Evolutionary conservation across 257 asterid genomes (phyloP).

Genomic region (Orobanche coerulescens): DNA sequence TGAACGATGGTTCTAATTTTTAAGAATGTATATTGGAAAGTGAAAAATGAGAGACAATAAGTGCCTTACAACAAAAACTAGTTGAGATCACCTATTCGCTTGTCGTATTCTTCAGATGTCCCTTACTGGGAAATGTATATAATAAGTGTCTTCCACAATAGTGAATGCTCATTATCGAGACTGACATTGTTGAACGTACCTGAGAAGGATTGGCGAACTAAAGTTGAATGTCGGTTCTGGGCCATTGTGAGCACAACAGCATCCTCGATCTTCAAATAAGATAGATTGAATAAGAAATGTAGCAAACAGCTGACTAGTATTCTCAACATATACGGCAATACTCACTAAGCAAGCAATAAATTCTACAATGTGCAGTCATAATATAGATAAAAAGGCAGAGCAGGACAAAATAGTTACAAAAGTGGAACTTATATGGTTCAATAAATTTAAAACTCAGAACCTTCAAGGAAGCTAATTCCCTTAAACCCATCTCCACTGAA

Average conservation of each 20-base stretch:
- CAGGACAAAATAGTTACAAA: neutral
- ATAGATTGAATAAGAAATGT: conserved; percentile 23
- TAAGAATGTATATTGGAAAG: neutral
- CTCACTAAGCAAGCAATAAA: conserved; percentile 9
- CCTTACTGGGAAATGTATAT: conserved; percentile 1
- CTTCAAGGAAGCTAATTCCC: conserved; percentile 95
- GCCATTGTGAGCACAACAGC: conserved; percentile 78
- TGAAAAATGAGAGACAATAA: neutral
- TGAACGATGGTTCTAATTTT: neutral
- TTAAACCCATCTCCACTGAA: conserved; percentile 97
- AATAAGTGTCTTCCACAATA: neutral
- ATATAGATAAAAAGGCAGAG: conserved; percentile 11
- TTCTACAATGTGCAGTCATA: conserved; percentile 6
- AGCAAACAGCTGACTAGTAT: conserved; percentile 14
- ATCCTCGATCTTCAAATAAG: conserved; percentile 75
- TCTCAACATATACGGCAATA: neutral
- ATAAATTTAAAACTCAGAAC: conserved; percentile 27
- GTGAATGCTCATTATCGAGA: neutral
- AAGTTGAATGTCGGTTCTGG: conserved; percentile 66
- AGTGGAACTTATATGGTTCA: conserved; percentile 5
- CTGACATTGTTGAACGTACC: conserved; percentile 37
- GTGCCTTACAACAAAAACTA: neutral
- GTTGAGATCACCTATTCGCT: neutral
- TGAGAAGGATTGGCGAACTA: conserved; percentile 65
- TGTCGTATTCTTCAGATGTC: neutral